phyloP scores from a whole-genome alignment of 805 yeast genomes.

The Saturnispora quitensis region DNA sequence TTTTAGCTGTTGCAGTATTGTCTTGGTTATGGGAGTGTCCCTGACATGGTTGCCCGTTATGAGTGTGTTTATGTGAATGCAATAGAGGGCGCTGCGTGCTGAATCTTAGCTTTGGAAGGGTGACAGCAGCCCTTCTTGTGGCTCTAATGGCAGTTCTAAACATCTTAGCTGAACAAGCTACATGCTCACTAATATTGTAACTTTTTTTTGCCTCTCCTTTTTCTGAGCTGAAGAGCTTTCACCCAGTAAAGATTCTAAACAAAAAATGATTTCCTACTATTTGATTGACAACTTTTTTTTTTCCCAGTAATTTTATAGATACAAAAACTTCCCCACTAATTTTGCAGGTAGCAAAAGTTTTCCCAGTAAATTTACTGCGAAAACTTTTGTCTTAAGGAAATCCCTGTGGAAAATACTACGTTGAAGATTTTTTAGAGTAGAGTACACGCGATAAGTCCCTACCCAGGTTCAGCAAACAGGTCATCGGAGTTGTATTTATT shows the following conservation, averaged over 20 bases:
- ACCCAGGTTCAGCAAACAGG: not conserved
- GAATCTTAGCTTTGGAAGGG: not conserved
- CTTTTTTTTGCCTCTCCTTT: not conserved
- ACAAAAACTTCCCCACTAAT: not conserved
- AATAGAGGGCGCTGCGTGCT: not conserved
- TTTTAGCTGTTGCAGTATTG: slow-evolving; percentile 21
- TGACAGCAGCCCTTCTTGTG: not conserved
- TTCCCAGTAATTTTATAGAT: no score
- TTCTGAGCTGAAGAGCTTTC: not conserved
- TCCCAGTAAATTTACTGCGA: not conserved
- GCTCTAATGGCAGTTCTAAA: not conserved
- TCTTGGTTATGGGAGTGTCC: slow-evolving; percentile 10
- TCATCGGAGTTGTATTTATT: not conserved
- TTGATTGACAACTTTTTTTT: no score
- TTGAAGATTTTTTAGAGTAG: no score
- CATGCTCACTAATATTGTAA: not conserved
- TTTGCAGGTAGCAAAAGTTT: not conserved
- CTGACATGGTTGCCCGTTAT: slow-evolving; percentile 10
- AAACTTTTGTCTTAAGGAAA: not conserved
- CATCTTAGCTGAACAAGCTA: not conserved
- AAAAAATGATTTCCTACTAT: not conserved
- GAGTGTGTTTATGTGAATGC: slow-evolving; percentile 9
- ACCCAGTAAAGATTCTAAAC: not conserved
- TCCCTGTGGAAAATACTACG: no score
- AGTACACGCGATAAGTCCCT: not conserved